These are phyloP conservation scores for Phlegmacium glaucopus DNA, from an alignment of 768 basidiomycete species.

Conservation along the genomic window DNA sequence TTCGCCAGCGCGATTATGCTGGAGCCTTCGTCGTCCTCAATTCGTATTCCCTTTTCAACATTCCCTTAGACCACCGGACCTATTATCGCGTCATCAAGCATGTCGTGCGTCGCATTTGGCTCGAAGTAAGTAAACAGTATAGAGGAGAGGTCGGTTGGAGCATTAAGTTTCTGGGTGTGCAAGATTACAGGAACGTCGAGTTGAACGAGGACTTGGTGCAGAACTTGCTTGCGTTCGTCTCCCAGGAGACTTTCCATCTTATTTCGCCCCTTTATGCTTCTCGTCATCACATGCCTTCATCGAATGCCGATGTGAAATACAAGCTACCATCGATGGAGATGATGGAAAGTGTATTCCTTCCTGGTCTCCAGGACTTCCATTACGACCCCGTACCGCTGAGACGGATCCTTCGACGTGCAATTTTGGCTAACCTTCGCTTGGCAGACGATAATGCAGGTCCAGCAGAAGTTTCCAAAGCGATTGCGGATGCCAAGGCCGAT, in stretches of 20 bases:
- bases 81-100: constrained; percentile 39
- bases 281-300: not conserved
- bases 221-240: too few relatives aligned
- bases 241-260: constrained; percentile 3
- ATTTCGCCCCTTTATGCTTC: constrained; percentile 7
- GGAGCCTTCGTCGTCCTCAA: constrained; percentile 40
- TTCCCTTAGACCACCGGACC: constrained; percentile 30
- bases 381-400: constrained; percentile 1
- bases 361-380: not conserved
- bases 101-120: constrained; percentile 27
- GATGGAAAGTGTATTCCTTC: constrained; percentile 3
- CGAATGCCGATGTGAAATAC: not conserved
- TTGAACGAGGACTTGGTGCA: constrained; percentile 7
- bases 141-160: constrained; percentile 18
- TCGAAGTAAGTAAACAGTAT: constrained; percentile 13
- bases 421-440: not conserved
- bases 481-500: too few relatives aligned
- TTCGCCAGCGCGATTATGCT: constrained; percentile 43
- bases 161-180: constrained; percentile 23
- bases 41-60: constrained; percentile 23
- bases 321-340: constrained; percentile 6
- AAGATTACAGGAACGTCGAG: not conserved
- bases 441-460: not conserved
- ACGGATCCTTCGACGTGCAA: constrained; percentile 3
- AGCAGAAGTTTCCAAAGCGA: too few relatives aligned